These are phyloP conservation scores for Colletotrichum chrysophilum DNA, from an alignment of 2,329 filamentous ascomycete species.

Conservation along the genomic window DNA sequence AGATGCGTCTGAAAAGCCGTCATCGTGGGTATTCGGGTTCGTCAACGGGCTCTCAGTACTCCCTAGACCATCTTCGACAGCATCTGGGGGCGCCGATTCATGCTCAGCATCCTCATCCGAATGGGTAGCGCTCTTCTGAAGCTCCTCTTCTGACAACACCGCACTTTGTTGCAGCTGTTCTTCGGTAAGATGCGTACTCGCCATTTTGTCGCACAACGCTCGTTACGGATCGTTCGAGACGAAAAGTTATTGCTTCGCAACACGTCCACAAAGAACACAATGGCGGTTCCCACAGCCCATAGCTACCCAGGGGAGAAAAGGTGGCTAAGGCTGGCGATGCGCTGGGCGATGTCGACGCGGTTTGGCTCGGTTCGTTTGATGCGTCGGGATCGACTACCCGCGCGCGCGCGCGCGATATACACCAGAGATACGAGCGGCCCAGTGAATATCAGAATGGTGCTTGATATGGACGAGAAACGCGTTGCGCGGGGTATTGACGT, in stretches of 20 bases:
- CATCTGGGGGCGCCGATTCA: conserved; percentile 30
- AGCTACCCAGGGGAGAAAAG: not conserved
- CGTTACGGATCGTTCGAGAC: not conserved
- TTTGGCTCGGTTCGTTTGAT: not conserved
- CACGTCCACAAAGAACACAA: not conserved
- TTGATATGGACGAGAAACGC: not conserved
- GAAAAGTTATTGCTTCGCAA: not conserved
- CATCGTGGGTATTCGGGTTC: not conserved
- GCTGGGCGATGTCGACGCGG: not conserved
- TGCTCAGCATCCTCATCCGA: conserved; percentile 53
- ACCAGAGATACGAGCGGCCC: not conserved
- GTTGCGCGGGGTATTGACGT: not conserved
- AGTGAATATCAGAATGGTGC: not conserved
- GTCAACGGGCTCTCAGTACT: conserved; percentile 14
- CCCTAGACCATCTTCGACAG: conserved; percentile 24
- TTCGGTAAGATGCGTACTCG: conserved; percentile 59
- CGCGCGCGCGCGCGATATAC: not conserved
- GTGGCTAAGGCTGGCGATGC: not conserved
- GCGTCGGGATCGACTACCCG: not conserved
- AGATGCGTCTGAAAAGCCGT: not conserved
- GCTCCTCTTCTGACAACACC: conserved; percentile 53
- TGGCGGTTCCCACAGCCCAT: conserved; percentile 1
- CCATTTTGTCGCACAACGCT: conserved; percentile 37
- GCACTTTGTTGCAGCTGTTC: conserved; percentile 64
- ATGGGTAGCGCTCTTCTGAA: conserved; percentile 50